Conservation (phyloP, 2,329 filamentous ascomycete genomes). For the Fusarium verrucosum region DNA sequence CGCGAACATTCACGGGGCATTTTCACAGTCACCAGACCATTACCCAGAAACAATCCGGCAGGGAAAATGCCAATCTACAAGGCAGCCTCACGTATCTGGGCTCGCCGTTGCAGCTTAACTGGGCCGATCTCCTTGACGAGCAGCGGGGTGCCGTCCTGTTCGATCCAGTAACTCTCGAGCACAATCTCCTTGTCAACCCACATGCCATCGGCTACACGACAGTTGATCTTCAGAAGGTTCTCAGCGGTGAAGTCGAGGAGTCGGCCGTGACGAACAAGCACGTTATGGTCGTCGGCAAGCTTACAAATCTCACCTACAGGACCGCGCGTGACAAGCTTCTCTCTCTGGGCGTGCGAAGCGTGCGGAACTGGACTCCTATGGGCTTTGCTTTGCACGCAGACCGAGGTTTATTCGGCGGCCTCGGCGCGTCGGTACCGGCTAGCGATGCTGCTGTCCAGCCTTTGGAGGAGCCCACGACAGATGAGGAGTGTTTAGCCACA, state of each 20-base stretch:
- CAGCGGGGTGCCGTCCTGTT: constrained; percentile 33
- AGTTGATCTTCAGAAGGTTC: constrained; percentile 10
- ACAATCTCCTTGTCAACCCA: constrained; percentile 32
- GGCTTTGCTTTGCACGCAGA: not conserved
- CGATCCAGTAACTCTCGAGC: constrained; percentile 30
- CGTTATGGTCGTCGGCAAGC: constrained; percentile 30
- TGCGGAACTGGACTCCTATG: constrained; percentile 15
- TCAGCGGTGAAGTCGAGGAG: constrained; percentile 2
- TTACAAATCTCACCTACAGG: constrained; percentile 15
- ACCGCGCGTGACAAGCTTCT: constrained; percentile 32
- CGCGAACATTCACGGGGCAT: constrained; percentile 37
- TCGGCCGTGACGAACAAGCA: constrained; percentile 17
- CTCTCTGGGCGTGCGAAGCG: constrained; percentile 20
- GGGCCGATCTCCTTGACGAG: constrained; percentile 34
- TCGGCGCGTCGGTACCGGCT: constrained; percentile 27
- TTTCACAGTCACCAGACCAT: constrained; percentile 40
- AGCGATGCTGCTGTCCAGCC: constrained; percentile 28
- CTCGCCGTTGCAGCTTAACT: constrained; percentile 35
- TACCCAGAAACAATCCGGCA: not conserved
- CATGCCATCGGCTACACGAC: constrained; percentile 29
- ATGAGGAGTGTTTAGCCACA: rapidly evolving
- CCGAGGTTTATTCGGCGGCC: not conserved
- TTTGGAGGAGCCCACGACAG: not conserved
- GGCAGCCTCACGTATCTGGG: constrained; percentile 37
- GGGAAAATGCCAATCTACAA: not conserved